A percentile compares a stretch with the other conserved stretches of the same genome.
Conservation (phyloP, 768 basidiomycete species). For the Solioccasus polychromus region DNA sequence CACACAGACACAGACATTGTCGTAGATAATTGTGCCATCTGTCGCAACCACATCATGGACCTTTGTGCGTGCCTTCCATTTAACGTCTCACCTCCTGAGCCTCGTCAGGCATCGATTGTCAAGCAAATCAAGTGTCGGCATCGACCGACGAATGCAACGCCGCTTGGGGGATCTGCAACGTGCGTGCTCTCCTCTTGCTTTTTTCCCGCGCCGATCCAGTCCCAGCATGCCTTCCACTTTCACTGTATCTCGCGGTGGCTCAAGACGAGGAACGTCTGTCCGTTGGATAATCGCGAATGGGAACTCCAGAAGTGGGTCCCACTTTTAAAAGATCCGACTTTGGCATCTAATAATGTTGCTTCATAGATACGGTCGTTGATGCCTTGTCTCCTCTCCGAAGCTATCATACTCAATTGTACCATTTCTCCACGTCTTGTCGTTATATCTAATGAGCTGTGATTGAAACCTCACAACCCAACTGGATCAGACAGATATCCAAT, state of each 20-base stretch:
- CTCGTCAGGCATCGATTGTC: slow-evolving; percentile 91
- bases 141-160: slow-evolving; percentile 97
- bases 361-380: too few relatives aligned
- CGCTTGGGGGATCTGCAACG: slow-evolving; percentile 99
- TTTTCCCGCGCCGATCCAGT: neutral
- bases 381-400: neutral
- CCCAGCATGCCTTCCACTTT: slow-evolving; percentile 97
- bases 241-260: slow-evolving; percentile 99
- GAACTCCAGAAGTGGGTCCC: slow-evolving; percentile 88
- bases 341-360: neutral
- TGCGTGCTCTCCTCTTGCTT: slow-evolving; percentile 26
- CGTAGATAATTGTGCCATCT: slow-evolving; percentile 99
- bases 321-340: neutral
- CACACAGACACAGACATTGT: slow-evolving; percentile 72
- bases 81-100: slow-evolving; percentile 4
- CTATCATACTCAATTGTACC: slow-evolving; percentile 25
- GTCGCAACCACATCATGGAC: slow-evolving; percentile 99
- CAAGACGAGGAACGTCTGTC: slow-evolving; percentile 95
- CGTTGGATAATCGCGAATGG: slow-evolving; percentile 95
- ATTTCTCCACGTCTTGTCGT: neutral
- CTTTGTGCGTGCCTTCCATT: slow-evolving; percentile 63
- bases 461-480: neutral
- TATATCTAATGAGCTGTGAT: neutral
- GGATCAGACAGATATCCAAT: neutral
- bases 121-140: slow-evolving; percentile 97